A percentile compares a stretch with the other conserved stretches of the same genome.
phyloP scores from a whole-genome alignment of 2,329 filamentous ascomycete species.

The Ascocoryne sarcoides region DNA sequence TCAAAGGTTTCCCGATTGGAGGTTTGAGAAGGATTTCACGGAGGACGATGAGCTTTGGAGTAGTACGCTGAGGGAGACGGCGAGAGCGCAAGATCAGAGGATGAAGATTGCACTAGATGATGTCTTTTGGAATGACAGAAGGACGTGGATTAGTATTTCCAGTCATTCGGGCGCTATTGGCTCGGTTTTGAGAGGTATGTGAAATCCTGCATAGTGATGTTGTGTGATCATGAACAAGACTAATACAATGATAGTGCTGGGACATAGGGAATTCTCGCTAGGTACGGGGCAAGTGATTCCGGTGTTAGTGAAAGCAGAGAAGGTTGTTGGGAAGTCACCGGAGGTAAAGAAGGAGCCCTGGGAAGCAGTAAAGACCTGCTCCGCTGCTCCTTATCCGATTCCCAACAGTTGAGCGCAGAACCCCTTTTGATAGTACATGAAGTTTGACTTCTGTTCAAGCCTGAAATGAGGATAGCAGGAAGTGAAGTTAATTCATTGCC shows the following conservation, averaged over 20 bases:
- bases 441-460: too few species aligned
- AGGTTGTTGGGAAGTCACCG: conserved; percentile 19
- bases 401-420: too few species aligned
- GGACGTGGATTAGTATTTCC: conserved; percentile 50
- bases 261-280: conserved; percentile 52
- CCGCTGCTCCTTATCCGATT: conserved; percentile 33
- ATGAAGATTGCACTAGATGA: conserved; percentile 45
- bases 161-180: conserved; percentile 51
- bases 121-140: conserved; percentile 43
- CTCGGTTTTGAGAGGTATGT: conserved; percentile 36
- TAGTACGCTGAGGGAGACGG: conserved; percentile 34
- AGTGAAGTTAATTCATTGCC: too few species aligned
- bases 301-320: conserved; percentile 53
- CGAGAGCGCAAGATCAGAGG: conserved; percentile 40
- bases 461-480: too few species aligned
- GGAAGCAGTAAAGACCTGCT: conserved; percentile 36
- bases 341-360: conserved; percentile 20
- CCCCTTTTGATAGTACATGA: too few species aligned
- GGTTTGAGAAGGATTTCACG: conserved; percentile 52
- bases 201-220: background rate
- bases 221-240: background rate
- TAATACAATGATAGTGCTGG: conserved; percentile 37
- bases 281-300: conserved; percentile 63
- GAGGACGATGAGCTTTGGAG: conserved; percentile 47
- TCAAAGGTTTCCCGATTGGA: conserved; percentile 41